Conservation (phyloP, 306 rosid species). For the Oemleria cerasiformis region DNA sequence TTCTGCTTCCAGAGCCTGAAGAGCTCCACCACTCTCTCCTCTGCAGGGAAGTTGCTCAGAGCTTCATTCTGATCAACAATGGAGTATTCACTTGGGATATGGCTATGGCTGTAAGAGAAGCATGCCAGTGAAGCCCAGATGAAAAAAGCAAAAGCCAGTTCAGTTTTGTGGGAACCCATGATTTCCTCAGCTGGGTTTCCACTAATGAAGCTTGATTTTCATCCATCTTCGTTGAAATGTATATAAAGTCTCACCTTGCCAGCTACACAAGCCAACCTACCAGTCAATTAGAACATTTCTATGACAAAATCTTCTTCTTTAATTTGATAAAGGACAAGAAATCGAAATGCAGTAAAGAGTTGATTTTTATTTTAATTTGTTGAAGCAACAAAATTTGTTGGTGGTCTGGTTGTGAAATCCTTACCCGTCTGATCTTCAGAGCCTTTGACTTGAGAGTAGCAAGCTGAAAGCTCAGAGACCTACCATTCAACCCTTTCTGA, state of each 20-base stretch:
- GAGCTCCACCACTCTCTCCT: constrained; percentile 51
- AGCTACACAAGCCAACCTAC: constrained; percentile 34
- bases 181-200: constrained; percentile 20
- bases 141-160: constrained; percentile 29
- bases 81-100: constrained; percentile 45
- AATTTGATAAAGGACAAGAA: background rate
- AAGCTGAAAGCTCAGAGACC: constrained; percentile 12
- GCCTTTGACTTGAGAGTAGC: constrained; percentile 17
- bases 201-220: constrained; percentile 12
- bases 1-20: constrained; percentile 58
- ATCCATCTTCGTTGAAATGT: constrained; percentile 9
- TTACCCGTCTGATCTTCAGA: constrained; percentile 11
- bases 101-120: constrained; percentile 29
- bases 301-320: background rate
- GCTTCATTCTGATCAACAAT: constrained; percentile 29
- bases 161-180: constrained; percentile 47
- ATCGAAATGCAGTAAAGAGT: background rate
- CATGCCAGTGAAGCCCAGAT: constrained; percentile 36
- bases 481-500: constrained; percentile 18
- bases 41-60: constrained; percentile 40
- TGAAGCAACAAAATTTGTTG: constrained; percentile 19
- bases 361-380: background rate
- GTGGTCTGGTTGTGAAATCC: background rate
- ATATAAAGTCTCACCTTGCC: constrained; percentile 29
- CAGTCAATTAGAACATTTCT: constrained; percentile 39